Evolutionary conservation across 257 asterid genomes (phyloP).

Genomic region (Ballota nigra): DNA sequence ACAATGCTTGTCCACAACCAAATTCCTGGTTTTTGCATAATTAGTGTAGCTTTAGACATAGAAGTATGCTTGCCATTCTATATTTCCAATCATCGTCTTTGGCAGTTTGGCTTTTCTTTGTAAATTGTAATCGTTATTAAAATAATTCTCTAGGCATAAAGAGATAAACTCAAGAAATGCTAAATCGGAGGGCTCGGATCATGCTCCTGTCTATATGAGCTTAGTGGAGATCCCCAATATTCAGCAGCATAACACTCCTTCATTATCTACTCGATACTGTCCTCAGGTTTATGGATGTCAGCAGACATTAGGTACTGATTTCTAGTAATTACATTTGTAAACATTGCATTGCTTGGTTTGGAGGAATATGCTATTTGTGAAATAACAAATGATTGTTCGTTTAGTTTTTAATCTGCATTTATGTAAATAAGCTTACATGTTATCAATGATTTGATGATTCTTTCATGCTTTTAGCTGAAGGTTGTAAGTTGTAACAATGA

Average conservation of each 20-base stretch:
- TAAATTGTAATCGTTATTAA: too few relatives aligned
- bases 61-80: slow-evolving; percentile 15
- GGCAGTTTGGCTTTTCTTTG: neutral
- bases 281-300: slow-evolving; percentile 89
- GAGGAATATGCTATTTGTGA: slow-evolving; percentile 8
- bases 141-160: slow-evolving; percentile 25
- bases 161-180: slow-evolving; percentile 47
- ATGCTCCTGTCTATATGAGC: slow-evolving; percentile 74
- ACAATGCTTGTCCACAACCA: neutral
- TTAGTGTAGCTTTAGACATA: neutral
- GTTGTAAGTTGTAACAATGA: neutral
- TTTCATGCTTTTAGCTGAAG: slow-evolving; percentile 3
- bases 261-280: slow-evolving; percentile 80
- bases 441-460: neutral
- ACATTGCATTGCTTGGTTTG: slow-evolving; percentile 15
- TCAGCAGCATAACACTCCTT: slow-evolving; percentile 69
- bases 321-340: slow-evolving; percentile 1
- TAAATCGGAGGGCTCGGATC: slow-evolving; percentile 96
- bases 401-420: neutral
- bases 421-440: neutral
- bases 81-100: neutral
- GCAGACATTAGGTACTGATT: slow-evolving; percentile 76
- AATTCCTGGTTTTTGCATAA: slow-evolving; percentile 2
- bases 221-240: slow-evolving; percentile 60
- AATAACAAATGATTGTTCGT: neutral